These are phyloP conservation scores for Torulaspora delbrueckii DNA, from an alignment of 805 yeast species.

Conservation along the genomic window DNA sequence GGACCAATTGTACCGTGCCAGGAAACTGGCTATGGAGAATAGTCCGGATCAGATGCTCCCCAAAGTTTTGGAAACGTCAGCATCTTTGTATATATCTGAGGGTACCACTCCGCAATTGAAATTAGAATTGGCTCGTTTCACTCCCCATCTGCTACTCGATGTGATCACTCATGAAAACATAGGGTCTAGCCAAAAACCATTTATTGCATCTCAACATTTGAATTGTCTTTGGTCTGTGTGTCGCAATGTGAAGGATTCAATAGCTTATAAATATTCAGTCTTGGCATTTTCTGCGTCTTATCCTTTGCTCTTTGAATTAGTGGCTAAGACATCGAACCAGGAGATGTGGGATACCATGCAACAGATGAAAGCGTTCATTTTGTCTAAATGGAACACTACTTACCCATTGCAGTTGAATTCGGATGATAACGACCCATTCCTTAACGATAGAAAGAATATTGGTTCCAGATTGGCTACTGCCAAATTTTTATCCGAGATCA, in stretches of 20 bases:
- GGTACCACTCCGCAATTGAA: constrained; percentile 8
- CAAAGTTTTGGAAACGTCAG: constrained; percentile 33
- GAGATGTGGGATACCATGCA: constrained; percentile 52
- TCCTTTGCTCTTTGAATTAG: constrained; percentile 43
- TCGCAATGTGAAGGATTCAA: constrained; percentile 27
- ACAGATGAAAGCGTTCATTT: constrained; percentile 52
- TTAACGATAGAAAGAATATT: constrained; percentile 45
- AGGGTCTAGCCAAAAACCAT: constrained; percentile 29
- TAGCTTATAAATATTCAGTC: constrained; percentile 37
- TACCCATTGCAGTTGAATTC: constrained; percentile 45
- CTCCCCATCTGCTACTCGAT: constrained; percentile 23
- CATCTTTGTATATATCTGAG: constrained; percentile 17
- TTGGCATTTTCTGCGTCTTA: constrained; percentile 42
- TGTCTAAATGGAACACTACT: constrained; percentile 54
- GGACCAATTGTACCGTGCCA: constrained; percentile 31
- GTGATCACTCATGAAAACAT: constrained; percentile 23
- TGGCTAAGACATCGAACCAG: constrained; percentile 39
- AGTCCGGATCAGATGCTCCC: constrained; percentile 31
- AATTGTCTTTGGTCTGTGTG: constrained; percentile 26
- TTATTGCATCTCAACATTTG: constrained; percentile 29
- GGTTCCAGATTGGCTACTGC: constrained; percentile 64
- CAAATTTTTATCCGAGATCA: constrained; percentile 61
- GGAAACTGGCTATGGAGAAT: constrained; percentile 29
- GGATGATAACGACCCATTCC: constrained; percentile 22
- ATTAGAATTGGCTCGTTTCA: constrained; percentile 22